A percentile compares a stretch with the other conserved stretches of the same genome.
These are phyloP conservation scores for Staphylotrichum longicolle DNA, from an alignment of 495 filamentous ascomycete genomes.

Conservation along the genomic window DNA sequence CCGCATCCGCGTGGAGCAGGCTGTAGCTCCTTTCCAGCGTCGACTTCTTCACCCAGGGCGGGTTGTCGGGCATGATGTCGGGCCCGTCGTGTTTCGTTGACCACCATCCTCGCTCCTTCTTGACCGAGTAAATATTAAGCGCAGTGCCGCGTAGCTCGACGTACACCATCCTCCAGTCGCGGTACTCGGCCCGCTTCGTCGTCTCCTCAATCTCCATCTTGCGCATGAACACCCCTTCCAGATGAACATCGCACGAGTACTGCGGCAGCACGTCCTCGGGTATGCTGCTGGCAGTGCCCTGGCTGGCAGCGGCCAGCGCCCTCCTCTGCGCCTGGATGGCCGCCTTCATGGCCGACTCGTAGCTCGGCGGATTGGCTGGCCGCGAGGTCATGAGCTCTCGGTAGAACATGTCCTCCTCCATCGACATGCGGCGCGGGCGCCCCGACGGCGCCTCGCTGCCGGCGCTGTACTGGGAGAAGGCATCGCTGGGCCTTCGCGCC, in stretches of 20 bases:
- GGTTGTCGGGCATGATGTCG: slow-evolving; percentile 41
- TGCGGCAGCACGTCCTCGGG: slow-evolving; percentile 45
- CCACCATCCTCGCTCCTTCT: slow-evolving; percentile 43
- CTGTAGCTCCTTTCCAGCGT: slow-evolving; percentile 55
- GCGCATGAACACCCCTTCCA: slow-evolving; percentile 52
- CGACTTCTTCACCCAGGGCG: slow-evolving; percentile 44
- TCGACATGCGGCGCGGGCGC: slow-evolving; percentile 40
- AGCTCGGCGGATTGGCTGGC: slow-evolving; percentile 38
- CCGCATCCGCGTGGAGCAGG: slow-evolving; percentile 64
- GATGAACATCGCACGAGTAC: slow-evolving; percentile 55
- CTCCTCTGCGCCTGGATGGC: slow-evolving; percentile 37
- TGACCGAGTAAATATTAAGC: slow-evolving; percentile 55
- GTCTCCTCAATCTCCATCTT: slow-evolving; percentile 60
- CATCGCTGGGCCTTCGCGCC: slow-evolving; percentile 33
- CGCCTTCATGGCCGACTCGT: slow-evolving; percentile 38
- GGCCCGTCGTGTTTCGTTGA: slow-evolving; percentile 32
- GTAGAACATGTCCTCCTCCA: slow-evolving; percentile 43
- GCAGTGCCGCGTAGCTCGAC: slow-evolving; percentile 59
- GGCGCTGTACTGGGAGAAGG: slow-evolving; percentile 35
- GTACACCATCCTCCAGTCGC: slow-evolving; percentile 56
- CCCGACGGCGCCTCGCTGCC: slow-evolving; percentile 28
- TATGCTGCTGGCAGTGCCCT: slow-evolving; percentile 2
- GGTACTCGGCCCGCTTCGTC: slow-evolving; percentile 50
- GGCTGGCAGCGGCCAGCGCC: slow-evolving; percentile 16
- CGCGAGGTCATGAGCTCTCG: slow-evolving; percentile 37